Base-by-base conservation (phyloP, 2,329 filamentous ascomycete genomes). In the Pseudocercospora fuligena region DNA sequence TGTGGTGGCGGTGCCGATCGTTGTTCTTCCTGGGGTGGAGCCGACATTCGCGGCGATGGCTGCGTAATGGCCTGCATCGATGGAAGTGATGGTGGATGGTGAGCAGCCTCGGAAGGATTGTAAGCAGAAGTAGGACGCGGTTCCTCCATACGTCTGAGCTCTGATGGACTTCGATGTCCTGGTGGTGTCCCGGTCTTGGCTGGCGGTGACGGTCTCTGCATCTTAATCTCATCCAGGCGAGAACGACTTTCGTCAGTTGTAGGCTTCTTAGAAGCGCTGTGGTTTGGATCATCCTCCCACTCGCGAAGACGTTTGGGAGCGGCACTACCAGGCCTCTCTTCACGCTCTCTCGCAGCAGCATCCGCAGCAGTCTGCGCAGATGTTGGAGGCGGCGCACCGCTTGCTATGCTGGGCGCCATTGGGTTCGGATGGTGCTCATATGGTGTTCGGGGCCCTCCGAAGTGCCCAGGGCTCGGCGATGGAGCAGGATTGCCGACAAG, bases 41-140 rank as follows among this genome's bases (percentile, higher is more conserved):
- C 83, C 53, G 85, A 80, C 77, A 86, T 84, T n/a, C 86, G 84
- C 64, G 73, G 69, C 6, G 89, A 79, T 29, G 84, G 82, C 56
- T 85, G 74, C 86, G 78, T 75, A 58, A 78, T 76, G 9, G 73
- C 72, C 43, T 78, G 78, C 75, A 83, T 81, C 66, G 83, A 81
- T 23, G 85, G 84, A 69, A 89, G 83, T 19, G 86, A 81, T 85
- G 89, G 89, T 25, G 90, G 90, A 76, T 97, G 94, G 76, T 97
- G 94, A 2, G 94, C 93, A 63, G 93, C 92, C 79, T 97, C 93
- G 0, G 94, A 97, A 4, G 94, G 93, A 78, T 97, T 92, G 75
- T 97, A 97, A 63, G 86, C 89, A 61, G 75, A 74, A 9, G 70
- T 87, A 63, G 92, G 89, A 60, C 92, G 90, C 73, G 90, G 86